These are phyloP conservation scores for Penicillium ochrochloron DNA, from an alignment of 495 filamentous ascomycete genomes.

Conservation along the genomic window DNA sequence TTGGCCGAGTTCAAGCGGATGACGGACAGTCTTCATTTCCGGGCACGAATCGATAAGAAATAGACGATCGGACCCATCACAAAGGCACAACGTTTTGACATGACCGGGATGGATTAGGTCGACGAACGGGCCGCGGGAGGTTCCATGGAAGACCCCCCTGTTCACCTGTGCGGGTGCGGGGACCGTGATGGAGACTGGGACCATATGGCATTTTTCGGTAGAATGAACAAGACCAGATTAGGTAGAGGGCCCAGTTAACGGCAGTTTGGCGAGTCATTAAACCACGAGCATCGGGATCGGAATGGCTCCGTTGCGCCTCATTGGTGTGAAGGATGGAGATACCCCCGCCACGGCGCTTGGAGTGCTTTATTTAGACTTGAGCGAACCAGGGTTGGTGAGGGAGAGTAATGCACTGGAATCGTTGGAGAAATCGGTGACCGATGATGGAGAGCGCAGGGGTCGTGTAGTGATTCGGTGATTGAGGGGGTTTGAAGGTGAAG, in stretches of 20 bases:
- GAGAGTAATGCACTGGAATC: background rate
- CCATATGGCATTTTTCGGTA: slow-evolving; percentile 4
- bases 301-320: background rate
- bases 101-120: slow-evolving; percentile 17
- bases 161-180: slow-evolving; percentile 2
- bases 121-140: slow-evolving; percentile 22
- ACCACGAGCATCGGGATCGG: slow-evolving; percentile 5
- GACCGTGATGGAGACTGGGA: background rate
- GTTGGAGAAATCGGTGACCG: background rate
- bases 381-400: background rate
- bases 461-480: background rate
- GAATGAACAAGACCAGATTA: background rate
- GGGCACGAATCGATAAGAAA: background rate
- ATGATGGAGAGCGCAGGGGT: background rate
- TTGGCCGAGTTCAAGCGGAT: slow-evolving; percentile 3
- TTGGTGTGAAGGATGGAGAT: slow-evolving; percentile 8
- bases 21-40: background rate
- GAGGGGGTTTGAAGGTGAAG: background rate
- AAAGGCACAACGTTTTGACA: slow-evolving; percentile 12
- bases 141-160: slow-evolving; percentile 8
- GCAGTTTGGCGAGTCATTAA: slow-evolving; percentile 1
- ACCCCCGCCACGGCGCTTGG: slow-evolving; percentile 23
- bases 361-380: slow-evolving; percentile 23
- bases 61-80: slow-evolving; percentile 18
- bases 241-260: slow-evolving; percentile 5